phyloP scores from a whole-genome alignment of 2,329 filamentous ascomycete species.

The Penicillium vulpinum region DNA sequence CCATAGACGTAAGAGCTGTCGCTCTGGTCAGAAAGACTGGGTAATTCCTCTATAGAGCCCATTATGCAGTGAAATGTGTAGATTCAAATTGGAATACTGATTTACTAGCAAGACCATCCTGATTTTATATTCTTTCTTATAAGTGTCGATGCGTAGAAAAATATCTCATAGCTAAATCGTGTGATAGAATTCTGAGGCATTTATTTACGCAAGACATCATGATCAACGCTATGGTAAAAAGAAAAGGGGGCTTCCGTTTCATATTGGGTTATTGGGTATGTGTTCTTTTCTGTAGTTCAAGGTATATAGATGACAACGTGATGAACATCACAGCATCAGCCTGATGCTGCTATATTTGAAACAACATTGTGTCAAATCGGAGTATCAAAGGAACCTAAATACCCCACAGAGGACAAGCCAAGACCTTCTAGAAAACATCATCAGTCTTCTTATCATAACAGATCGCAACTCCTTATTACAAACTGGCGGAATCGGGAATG shows the following conservation, averaged over 20 bases:
- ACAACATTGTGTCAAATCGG: neutral
- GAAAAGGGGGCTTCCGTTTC: neutral
- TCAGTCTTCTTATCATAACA: neutral
- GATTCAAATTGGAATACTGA: neutral
- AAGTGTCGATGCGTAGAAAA: neutral
- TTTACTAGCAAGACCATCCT: neutral
- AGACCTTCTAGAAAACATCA: constrained; percentile 10
- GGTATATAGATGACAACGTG: neutral
- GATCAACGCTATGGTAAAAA: neutral
- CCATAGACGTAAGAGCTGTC: constrained; percentile 12
- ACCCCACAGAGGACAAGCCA: neutral
- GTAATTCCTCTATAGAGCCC: constrained; percentile 1
- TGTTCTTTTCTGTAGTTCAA: neutral
- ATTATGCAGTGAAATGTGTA: neutral
- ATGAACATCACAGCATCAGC: neutral
- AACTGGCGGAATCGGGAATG: neutral
- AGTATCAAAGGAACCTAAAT: neutral
- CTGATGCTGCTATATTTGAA: neutral
- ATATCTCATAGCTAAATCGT: constrained; percentile 1
- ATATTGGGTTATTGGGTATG: too few relatives aligned
- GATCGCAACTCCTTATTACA: neutral
- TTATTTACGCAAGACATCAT: constrained; percentile 6
- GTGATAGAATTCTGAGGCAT: constrained; percentile 3
- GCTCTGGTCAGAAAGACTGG: neutral
- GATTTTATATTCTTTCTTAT: neutral